Evolutionary conservation across 331 rosid species (phyloP).

Genomic region (Arachis monticola): DNA sequence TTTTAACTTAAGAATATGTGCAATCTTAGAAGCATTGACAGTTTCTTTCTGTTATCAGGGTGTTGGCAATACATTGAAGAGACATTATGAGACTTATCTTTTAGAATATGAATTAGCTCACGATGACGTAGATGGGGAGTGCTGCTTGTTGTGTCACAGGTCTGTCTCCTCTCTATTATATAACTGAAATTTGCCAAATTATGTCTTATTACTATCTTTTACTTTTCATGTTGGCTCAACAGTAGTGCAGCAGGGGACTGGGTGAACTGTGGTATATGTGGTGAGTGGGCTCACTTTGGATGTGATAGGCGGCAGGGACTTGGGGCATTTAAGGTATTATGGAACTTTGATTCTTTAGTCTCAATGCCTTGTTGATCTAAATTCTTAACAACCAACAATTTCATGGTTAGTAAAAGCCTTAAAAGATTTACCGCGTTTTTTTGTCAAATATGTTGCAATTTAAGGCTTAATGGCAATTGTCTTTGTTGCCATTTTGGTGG

Average conservation of each 20-base stretch:
- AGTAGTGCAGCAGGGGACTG: slow-evolving; percentile 99
- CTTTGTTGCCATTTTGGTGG: background rate
- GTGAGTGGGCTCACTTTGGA: slow-evolving; percentile 99
- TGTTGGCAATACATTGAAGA: slow-evolving; percentile 90
- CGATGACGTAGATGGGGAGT: slow-evolving; percentile 96
- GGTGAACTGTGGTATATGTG: slow-evolving; percentile 97
- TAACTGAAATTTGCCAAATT: background rate
- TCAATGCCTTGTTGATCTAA: background rate
- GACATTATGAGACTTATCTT: slow-evolving; percentile 91
- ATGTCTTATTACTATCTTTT: slow-evolving; percentile 28
- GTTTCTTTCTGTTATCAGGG: slow-evolving; percentile 60
- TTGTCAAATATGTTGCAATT: background rate
- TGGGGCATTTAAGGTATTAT: slow-evolving; percentile 92
- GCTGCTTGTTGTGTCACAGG: slow-evolving; percentile 97
- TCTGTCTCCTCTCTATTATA: slow-evolving; percentile 15
- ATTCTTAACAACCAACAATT: background rate
- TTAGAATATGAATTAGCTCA: slow-evolving; percentile 89
- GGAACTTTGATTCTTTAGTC: slow-evolving; percentile 10
- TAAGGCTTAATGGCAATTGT: background rate
- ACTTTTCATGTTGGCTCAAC: slow-evolving; percentile 42
- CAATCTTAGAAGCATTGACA: slow-evolving; percentile 15
- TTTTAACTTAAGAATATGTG: background rate
- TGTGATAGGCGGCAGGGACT: slow-evolving; percentile 97
- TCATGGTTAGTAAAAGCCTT: slow-evolving; percentile 19
- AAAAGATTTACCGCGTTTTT: background rate